These are phyloP conservation scores for Aspergillus indologenus DNA, from an alignment of 495 filamentous ascomycete species.

Conservation along the genomic window DNA sequence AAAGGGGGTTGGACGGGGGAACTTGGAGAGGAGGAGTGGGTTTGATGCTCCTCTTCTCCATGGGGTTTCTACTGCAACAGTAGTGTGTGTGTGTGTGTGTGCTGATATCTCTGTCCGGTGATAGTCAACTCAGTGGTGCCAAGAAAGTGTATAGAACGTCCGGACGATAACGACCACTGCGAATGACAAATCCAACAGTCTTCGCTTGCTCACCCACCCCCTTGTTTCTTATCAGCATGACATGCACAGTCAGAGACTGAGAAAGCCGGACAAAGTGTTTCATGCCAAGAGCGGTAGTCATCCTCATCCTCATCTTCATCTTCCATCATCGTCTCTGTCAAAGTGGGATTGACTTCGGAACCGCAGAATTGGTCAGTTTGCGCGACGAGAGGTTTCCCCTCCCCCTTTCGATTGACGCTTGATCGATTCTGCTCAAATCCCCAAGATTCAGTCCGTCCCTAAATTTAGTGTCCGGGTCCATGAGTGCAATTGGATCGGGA, in stretches of 20 bases:
- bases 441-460: background rate
- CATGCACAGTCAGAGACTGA: background rate
- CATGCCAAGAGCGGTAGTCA: background rate
- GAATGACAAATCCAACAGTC: background rate
- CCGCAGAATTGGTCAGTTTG: background rate
- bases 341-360: background rate
- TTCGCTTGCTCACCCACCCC: background rate
- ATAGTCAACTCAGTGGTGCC: background rate
- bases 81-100: too few species aligned
- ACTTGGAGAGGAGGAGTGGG: background rate
- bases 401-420: too few species aligned
- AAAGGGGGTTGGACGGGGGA: conserved; percentile 5
- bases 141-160: background rate
- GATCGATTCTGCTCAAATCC: background rate
- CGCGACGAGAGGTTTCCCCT: too few species aligned
- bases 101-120: background rate
- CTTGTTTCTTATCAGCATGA: background rate
- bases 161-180: background rate
- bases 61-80: background rate
- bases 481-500: background rate
- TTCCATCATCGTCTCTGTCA: background rate
- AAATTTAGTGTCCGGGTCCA: background rate
- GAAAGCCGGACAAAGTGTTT: background rate
- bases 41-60: background rate
- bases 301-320: background rate